Percentiles rank a stretch among this genome's conserved stretches.
These are phyloP conservation scores for Phytopythium litorale DNA, from an alignment of 352 stramenopile genomes.

Conservation along the genomic window DNA sequence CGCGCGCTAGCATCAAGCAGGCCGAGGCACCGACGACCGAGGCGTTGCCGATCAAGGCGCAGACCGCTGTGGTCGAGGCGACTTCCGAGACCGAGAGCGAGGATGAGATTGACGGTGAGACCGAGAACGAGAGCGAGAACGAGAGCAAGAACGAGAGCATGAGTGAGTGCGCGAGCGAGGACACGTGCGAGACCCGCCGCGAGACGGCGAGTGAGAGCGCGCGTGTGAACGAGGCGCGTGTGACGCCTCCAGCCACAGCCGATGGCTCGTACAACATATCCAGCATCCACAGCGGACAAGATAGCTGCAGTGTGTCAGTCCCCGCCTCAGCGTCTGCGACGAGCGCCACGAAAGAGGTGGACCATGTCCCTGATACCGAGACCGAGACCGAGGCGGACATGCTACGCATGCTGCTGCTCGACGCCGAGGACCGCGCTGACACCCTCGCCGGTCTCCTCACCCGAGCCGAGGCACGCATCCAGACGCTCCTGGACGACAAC, in stretches of 20 bases:
- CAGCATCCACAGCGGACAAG: not conserved
- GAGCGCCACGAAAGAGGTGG: too few species aligned
- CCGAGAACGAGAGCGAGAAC: not conserved
- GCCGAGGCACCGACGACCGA: too few species aligned
- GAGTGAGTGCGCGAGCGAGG: too few species aligned
- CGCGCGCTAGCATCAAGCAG: too few species aligned
- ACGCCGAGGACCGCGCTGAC: not conserved
- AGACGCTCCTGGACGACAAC: not conserved
- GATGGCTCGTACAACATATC: not conserved
- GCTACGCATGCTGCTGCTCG: not conserved
- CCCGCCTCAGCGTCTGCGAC: too few species aligned
- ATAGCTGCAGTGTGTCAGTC: too few species aligned
- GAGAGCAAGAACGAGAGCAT: not conserved
- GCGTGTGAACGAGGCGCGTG: not conserved
- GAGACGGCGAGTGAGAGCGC: too few species aligned
- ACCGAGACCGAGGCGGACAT: not conserved
- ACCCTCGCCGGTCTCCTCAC: not conserved
- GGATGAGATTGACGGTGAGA: too few species aligned
- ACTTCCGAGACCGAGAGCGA: not conserved
- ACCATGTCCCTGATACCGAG: too few species aligned
- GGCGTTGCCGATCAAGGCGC: not conserved
- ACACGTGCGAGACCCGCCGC: too few species aligned
- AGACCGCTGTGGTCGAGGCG: not conserved
- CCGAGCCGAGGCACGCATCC: not conserved
- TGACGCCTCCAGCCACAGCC: too few species aligned